These are phyloP conservation scores for Malassezia furfur DNA, from an alignment of 1,284 basidiomycete genomes.

Conservation along the genomic window DNA sequence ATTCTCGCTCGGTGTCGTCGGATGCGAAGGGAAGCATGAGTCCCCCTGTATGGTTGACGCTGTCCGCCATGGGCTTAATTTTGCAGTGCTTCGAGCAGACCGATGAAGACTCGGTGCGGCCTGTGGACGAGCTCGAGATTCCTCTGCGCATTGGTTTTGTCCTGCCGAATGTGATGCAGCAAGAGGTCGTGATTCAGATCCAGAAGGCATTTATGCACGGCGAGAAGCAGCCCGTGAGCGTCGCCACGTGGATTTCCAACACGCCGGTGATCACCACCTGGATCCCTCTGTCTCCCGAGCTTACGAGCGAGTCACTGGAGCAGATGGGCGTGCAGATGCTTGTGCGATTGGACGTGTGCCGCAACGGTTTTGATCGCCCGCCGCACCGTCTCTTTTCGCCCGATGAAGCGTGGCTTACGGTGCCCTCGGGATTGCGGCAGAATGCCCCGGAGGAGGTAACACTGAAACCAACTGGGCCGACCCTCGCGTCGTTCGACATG, in stretches of 20 bases:
- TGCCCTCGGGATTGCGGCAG: not conserved
- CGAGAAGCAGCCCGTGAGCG: not conserved
- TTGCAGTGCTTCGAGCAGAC: not conserved
- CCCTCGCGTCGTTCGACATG: too few relatives aligned
- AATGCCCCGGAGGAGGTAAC: not conserved
- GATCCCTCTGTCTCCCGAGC: not conserved
- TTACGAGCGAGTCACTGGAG: not conserved
- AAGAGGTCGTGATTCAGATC: not conserved
- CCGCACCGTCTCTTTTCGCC: not conserved
- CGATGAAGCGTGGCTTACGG: not conserved
- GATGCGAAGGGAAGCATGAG: too few relatives aligned
- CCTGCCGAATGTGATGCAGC: not conserved
- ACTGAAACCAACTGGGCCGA: too few relatives aligned
- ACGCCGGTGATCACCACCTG: conserved; percentile 4
- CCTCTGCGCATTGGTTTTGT: not conserved
- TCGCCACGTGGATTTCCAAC: not conserved
- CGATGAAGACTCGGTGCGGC: not conserved
- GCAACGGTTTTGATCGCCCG: not conserved
- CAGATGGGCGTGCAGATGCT: not conserved
- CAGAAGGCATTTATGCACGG: not conserved
- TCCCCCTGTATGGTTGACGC: not conserved
- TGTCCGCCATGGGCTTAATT: not conserved
- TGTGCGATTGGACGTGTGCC: not conserved
- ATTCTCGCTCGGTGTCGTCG: too few relatives aligned
- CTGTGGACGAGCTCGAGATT: not conserved